Evolutionary conservation across 805 yeast species (phyloP), one percentile per base, ranked within the genome.

Genomic region (Zygosaccharomyces siamensis): DNA sequence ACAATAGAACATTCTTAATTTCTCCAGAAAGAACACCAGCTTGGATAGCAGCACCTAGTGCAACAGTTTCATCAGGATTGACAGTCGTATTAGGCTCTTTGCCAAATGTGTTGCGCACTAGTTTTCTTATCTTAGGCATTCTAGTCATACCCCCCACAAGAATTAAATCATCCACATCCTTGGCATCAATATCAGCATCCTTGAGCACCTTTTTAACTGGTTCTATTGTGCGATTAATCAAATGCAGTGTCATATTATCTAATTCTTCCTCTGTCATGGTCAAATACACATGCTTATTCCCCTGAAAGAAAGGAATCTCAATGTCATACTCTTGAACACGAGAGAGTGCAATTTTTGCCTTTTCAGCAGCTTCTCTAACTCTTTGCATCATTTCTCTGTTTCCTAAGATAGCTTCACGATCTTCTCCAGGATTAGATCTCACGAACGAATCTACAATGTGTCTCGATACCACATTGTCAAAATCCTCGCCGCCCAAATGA

Each of bases 21-120:
- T 86, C 89, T 56, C 95, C 95, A 18, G 90, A 83, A 48, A 86
- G 71, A 35, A 86, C 84, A 58, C 90, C 95, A 60, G 92, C 95
- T 71, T 86, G 95, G 59, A 86, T 84, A 41, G 95, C 93, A 28
- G 95, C 95, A 62, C 95, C 95, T 56, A 86, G 70, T 39, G 95
- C 93, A 43, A 86, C 95, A n/a, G 93, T 90, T 68, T 86, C 95
- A 66, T 86, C 95, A n/a, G 95, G 95, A 63, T 86, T 86, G 10
- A 86, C 87, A 16, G 80, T 77, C 38, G 84, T 80, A 46, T 82
- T 83, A 35, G 92, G 90, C 52, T 76, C 73, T 62, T 77, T 82
- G 30, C 76, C 74, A 62, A 86, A 85, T 12, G 83, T 54, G 7
- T 72, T 71, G 53, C 73, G 76, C 18, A 86, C 92, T 6, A 81